Percentiles rank a stretch among this genome's conserved stretches.
These are phyloP conservation scores for Nelumbo lutea DNA, from an alignment of 164 flowering plant genomes.

Conservation along the genomic window DNA sequence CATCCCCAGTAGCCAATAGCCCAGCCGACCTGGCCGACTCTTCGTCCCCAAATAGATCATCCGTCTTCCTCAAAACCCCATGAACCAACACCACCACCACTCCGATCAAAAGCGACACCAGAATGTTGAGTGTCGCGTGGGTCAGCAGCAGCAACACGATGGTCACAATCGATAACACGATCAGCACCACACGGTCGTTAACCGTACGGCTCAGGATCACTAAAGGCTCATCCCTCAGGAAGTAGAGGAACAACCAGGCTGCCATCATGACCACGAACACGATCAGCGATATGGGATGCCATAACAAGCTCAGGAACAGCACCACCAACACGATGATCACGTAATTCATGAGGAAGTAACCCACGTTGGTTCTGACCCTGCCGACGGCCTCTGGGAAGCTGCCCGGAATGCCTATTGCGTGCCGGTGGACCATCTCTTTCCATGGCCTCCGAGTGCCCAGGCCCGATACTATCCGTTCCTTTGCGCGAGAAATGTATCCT, in stretches of 20 bases:
- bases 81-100: conserved; percentile 31
- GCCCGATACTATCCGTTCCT: conserved; percentile 26
- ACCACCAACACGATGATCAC: conserved; percentile 32
- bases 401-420: conserved; percentile 29
- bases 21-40: conserved; percentile 11
- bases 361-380: conserved; percentile 31
- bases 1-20: background rate
- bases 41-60: conserved; percentile 33
- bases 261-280: conserved; percentile 38
- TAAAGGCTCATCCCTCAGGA: conserved; percentile 45
- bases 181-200: conserved; percentile 34
- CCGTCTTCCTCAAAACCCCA: conserved; percentile 36
- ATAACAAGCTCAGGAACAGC: conserved; percentile 47
- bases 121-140: conserved; percentile 30
- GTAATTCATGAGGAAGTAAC: conserved; percentile 47
- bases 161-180: conserved; percentile 29
- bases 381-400: conserved; percentile 12
- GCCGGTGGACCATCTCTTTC: conserved; percentile 33
- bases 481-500: conserved; percentile 29
- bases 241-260: conserved; percentile 56
- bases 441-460: conserved; percentile 46
- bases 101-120: conserved; percentile 31
- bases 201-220: conserved; percentile 23
- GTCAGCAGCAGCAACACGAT: conserved; percentile 35
- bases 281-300: conserved; percentile 52